These are phyloP conservation scores for Aspergillus ochraceus DNA, from an alignment of 2,329 filamentous ascomycete genomes.

Conservation along the genomic window DNA sequence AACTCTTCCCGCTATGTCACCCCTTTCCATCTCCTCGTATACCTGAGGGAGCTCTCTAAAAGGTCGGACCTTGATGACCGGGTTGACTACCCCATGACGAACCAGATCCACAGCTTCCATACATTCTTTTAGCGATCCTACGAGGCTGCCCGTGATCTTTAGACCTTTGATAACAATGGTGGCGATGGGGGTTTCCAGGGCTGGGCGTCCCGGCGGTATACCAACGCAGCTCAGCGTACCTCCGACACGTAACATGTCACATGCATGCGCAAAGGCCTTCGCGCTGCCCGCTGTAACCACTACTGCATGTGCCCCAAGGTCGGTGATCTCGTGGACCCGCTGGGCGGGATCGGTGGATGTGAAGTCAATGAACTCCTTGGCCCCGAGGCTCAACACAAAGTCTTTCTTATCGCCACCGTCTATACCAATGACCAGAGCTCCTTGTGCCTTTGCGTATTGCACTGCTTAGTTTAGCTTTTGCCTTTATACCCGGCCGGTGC, in stretches of 20 bases:
- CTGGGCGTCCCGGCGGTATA: constrained; percentile 41
- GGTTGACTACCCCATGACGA: constrained; percentile 42
- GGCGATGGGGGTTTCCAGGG: constrained; percentile 43
- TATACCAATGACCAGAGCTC: constrained; percentile 44
- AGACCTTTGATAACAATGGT: constrained; percentile 49
- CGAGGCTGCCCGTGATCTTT: constrained; percentile 45
- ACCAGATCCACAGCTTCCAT: constrained; percentile 49
- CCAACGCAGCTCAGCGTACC: constrained; percentile 47
- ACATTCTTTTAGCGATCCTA: constrained; percentile 48
- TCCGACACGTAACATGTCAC: constrained; percentile 46
- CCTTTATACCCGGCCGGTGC: background rate
- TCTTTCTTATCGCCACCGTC: constrained; percentile 43
- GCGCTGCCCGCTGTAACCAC: constrained; percentile 46
- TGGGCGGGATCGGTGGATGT: constrained; percentile 33
- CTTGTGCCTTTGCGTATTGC: constrained; percentile 46
- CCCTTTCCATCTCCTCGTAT: constrained; percentile 48
- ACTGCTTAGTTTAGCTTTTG: constrained; percentile 27
- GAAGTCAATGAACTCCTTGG: constrained; percentile 45
- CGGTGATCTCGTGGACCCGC: constrained; percentile 39
- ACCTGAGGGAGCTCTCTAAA: constrained; percentile 45
- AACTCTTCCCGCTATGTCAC: constrained; percentile 44
- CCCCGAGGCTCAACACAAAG: constrained; percentile 42
- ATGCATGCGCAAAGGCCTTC: constrained; percentile 43
- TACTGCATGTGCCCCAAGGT: constrained; percentile 42
- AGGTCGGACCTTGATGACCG: constrained; percentile 41